Conservation (phyloP, 306 rosid genomes). For the Cucurbita pepo region DNA sequence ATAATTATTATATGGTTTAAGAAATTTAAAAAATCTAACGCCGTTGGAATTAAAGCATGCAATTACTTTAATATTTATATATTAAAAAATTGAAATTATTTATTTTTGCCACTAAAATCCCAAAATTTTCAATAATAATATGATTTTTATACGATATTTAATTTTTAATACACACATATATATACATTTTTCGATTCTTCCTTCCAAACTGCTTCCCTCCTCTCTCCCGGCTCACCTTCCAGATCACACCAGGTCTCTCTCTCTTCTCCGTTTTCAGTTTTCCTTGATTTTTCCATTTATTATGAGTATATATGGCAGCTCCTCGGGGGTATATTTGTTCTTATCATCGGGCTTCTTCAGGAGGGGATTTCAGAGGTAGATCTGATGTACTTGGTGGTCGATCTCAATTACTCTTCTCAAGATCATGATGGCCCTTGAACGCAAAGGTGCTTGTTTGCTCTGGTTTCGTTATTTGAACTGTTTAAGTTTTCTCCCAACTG, state of each 20-base stretch:
- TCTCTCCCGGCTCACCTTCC: slow-evolving; percentile 6
- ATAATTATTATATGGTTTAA: too few species aligned
- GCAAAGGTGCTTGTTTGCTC: slow-evolving; percentile 27
- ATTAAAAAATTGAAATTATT: background rate
- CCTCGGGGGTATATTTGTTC: background rate
- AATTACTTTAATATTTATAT: too few species aligned
- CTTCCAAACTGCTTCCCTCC: background rate
- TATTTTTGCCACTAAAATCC: background rate
- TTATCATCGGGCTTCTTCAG: slow-evolving; percentile 6
- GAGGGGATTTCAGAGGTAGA: slow-evolving; percentile 37
- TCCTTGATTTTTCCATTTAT: background rate
- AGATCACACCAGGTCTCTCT: slow-evolving; percentile 7
- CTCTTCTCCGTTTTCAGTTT: background rate
- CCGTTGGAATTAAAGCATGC: too few species aligned
- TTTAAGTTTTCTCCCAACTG: background rate
- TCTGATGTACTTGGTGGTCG: slow-evolving; percentile 80
- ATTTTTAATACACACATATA: background rate
- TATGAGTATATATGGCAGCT: slow-evolving; percentile 1
- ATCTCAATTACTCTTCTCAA: slow-evolving; percentile 46
- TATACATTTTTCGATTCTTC: background rate
- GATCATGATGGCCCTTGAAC: slow-evolving; percentile 91
- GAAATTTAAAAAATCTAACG: too few species aligned
- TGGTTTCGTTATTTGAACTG: background rate
- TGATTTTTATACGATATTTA: background rate
- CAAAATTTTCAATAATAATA: background rate